Evolutionary conservation across 257 asterid genomes (phyloP), one percentile per base, ranked within the genome.

Genomic region (Paulownia fortunei): DNA sequence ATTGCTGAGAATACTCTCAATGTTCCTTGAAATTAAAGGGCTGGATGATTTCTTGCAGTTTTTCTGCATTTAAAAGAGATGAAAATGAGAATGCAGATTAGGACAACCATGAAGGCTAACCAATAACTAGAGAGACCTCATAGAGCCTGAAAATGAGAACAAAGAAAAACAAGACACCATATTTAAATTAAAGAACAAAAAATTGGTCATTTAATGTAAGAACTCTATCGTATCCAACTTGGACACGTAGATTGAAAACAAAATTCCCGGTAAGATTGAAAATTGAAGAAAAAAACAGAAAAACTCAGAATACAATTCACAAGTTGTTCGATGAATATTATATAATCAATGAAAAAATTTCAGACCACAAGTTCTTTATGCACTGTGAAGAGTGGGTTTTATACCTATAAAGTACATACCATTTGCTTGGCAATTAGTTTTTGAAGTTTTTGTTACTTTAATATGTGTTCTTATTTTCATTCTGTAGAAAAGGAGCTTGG

Each of bases 1-100:
- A 41, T 52, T 24, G 6, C 73, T 76, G 23, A 26, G 6, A 58
- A 52, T 9, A 8, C 66, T 51, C 56, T 16, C 39, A 55, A 37
- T 54, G 23, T 11, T 30, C 51, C 19, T 16, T 51, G 12, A 21
- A 30, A 30, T 30, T 30, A 30, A 30, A 30, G 1, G 58, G 0
- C 5, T 12, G 5, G 69, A 65, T n/a, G 19, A 24, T 32, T 59
- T 37, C 0, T 44, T 21, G 2, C 18, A 42, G 44, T 44, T n/a
- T 39, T 76, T 83, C 62, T 67, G 34, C 30, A 32, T 1, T 24
- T 30, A 52, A 39, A 64, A 34, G n/a, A 62, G 51, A 34, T 61
- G 77, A 66, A 69, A 74, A 76, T 80, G 30, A 73, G 59, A 18
- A 65, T 32, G 76, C 76, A 32, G 63, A n/a, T n/a, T n/a, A n/a